Conservation (phyloP, 345 rosid genomes). For the Dimocarpus longan region DNA sequence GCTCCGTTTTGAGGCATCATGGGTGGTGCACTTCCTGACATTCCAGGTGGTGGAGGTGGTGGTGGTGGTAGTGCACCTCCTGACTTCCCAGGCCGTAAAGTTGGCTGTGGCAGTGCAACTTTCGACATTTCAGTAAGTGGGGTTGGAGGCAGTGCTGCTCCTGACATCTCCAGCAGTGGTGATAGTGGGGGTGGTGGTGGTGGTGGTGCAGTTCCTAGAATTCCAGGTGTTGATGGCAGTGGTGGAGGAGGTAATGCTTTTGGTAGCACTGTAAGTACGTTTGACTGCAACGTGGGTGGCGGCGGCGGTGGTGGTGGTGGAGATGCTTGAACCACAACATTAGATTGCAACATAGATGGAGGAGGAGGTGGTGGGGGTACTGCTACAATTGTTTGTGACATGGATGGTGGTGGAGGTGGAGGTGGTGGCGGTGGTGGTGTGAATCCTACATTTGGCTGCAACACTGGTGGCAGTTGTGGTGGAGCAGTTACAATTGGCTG, state of each 20-base stretch:
- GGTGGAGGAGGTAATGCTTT: conserved; percentile 32
- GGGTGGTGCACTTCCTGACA: conserved; percentile 25
- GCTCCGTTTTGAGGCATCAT: conserved; percentile 31
- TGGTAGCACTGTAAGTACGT: conserved; percentile 1
- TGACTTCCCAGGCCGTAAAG: conserved; percentile 25
- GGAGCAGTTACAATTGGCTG: background rate
- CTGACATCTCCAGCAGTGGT: conserved; percentile 2
- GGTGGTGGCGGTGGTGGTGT: conserved; percentile 4
- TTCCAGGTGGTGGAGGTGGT: conserved; percentile 36
- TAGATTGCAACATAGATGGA: conserved; percentile 15
- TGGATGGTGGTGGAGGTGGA: background rate
- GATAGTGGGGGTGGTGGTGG: conserved; percentile 23
- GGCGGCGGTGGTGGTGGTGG: conserved; percentile 19
- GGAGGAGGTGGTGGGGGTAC: conserved; percentile 20
- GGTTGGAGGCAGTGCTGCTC: conserved; percentile 5
- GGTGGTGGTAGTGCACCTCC: conserved; percentile 35
- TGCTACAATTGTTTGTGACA: conserved; percentile 7
- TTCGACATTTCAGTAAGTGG: background rate
- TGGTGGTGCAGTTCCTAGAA: background rate
- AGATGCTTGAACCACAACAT: background rate
- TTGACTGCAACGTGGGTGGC: conserved; percentile 24
- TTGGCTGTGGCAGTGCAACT: conserved; percentile 10
- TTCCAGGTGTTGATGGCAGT: conserved; percentile 27
- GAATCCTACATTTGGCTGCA: background rate
- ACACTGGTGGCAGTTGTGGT: background rate